A percentile compares a stretch with the other conserved stretches of the same genome.
Conservation (phyloP, 805 yeast genomes). For the Kluyveromyces wickerhamii region DNA sequence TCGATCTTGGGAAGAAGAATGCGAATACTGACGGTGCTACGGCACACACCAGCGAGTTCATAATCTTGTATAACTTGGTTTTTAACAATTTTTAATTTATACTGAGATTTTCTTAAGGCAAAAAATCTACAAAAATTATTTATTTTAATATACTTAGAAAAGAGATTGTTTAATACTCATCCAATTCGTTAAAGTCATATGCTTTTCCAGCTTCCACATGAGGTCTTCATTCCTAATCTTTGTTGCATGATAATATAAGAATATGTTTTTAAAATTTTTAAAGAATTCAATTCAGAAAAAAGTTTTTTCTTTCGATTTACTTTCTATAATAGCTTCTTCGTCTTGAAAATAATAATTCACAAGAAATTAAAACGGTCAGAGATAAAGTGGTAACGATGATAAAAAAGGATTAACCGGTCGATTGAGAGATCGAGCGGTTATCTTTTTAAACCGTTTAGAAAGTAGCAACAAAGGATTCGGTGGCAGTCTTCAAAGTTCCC, state of each 20-base stretch:
- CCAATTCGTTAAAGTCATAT: conserved; percentile 15
- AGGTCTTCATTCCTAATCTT: conserved; percentile 5
- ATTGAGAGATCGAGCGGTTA: too few species aligned
- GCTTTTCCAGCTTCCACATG: conserved; percentile 9
- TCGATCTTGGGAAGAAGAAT: too few species aligned
- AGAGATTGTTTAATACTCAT: conserved; percentile 10
- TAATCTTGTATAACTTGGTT: too few species aligned
- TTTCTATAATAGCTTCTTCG: conserved; percentile 1
- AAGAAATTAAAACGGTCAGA: conserved; percentile 1
- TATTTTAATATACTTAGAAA: conserved; percentile 10
- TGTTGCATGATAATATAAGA: conserved; percentile 5
- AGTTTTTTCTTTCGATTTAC: conserved; percentile 1
- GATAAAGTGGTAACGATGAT: too few species aligned
- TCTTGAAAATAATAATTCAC: conserved; percentile 1
- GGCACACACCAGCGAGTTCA: too few species aligned
- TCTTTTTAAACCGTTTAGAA: conserved; percentile 45
- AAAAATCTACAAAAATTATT: conserved; percentile 5
- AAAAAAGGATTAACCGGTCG: too few species aligned
- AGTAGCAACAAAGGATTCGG: conserved; percentile 89
- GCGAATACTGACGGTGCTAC: too few species aligned
- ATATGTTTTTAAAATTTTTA: conserved; percentile 3
- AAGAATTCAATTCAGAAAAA: conserved; percentile 4
- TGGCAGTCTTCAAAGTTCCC: conserved; percentile 80
- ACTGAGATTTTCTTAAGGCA: conserved; percentile 5
- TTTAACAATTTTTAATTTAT: too few species aligned